Conservation (phyloP, 2,329 filamentous ascomycete genomes). For the Fusarium solani-melongenae region DNA sequence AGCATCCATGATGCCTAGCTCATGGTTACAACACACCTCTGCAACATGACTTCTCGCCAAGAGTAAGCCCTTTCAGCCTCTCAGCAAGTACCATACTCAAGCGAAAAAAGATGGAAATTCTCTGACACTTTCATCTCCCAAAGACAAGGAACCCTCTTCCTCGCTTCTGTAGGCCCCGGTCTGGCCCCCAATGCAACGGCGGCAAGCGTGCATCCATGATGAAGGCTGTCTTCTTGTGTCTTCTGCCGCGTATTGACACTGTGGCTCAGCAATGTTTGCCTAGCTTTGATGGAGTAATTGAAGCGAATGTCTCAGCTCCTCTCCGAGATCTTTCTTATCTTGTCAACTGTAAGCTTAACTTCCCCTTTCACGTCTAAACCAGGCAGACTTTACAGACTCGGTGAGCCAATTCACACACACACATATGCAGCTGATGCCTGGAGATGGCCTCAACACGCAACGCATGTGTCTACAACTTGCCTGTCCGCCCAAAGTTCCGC, state of each 20-base stretch:
- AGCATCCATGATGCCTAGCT: not conserved
- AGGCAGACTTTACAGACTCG: not conserved
- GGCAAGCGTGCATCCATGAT: not conserved
- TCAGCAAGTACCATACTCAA: not conserved
- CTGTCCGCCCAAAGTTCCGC: conserved; percentile 33
- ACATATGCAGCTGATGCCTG: not conserved
- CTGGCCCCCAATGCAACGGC: conserved; percentile 1
- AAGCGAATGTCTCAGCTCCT: not conserved
- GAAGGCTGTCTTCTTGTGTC: not conserved
- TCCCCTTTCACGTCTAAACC: not conserved
- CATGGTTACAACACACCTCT: not conserved
- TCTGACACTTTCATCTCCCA: not conserved
- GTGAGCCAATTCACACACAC: not conserved
- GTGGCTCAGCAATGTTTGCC: not conserved
- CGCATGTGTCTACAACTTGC: conserved; percentile 51
- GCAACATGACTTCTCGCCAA: not conserved
- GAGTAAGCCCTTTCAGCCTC: not conserved
- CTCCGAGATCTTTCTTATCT: not conserved
- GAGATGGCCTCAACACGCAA: not conserved
- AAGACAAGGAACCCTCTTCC: not conserved
- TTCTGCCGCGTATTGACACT: not conserved
- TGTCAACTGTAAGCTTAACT: not conserved
- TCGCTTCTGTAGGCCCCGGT: not conserved
- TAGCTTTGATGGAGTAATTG: not conserved
- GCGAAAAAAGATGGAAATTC: not conserved